Base-by-base conservation (phyloP, 2,329 filamentous ascomycete genomes). In the Thelonectria olida region DNA sequence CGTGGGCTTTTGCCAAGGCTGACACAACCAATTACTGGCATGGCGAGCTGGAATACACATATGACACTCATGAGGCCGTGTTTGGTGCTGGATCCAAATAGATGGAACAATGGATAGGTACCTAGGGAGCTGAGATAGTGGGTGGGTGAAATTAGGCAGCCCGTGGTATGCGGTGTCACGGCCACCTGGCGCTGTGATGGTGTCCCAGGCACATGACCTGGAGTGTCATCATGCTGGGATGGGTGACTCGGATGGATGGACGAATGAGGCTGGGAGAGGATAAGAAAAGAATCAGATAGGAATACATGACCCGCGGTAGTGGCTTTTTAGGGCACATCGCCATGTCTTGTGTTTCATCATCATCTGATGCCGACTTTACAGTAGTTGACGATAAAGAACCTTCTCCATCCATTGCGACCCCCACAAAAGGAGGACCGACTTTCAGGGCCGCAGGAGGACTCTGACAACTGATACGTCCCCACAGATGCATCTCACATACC, bases 1-100 rank as follows among this genome's bases (percentile, higher is more conserved):
- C 91, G 4, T 97, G 93, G 93, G 65, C 82, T 68, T 80, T 90
- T n/a, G 81, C 85, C 12, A 94, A 93, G 80, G 73, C 77, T 2
- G 83, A 86, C 31, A 79, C 81, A 9, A 64, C 80, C 8, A 78
- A 80, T 50, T 87, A 87, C 69, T 87, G 84, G 83, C 84, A 86
- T 67, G 79, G 81, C 54, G 87, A 90, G 50, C 75, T 92, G 54
- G 83, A 85, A 74, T 92, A 92, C 68, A 84, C 81, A 13, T 92
- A 92, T 69, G 81, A 92, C 71, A 88, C 89, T 7, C 76, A 82
- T 68, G 79, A 86, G 74, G 86, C 82, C 13, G 69, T 92, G 55
- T 90, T 90, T 73, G 80, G 78, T 7, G 68, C 74, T 1, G 78
- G 75, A 5, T 75, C 79, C 54, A 84, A 83, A 62, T 80, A 74